Conservation (phyloP, 2,329 filamentous ascomycete genomes). For the Alternaria arbusti region DNA sequence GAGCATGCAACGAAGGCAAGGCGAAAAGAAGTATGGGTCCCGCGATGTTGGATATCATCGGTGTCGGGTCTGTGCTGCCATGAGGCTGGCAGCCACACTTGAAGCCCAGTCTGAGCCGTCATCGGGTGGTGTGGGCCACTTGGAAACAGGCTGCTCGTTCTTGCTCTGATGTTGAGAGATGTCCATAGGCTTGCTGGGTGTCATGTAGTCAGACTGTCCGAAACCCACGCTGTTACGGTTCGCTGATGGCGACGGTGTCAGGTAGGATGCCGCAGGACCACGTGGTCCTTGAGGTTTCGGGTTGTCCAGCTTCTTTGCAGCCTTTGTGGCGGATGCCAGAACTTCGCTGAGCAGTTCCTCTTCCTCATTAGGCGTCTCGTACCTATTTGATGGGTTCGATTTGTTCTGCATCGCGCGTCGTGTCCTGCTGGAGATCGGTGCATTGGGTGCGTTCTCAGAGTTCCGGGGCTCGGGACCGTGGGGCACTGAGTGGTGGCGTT, state of each 20-base stretch:
- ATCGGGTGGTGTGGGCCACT: constrained; percentile 95
- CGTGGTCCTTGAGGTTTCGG: constrained; percentile 59
- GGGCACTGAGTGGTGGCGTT: constrained; percentile 57
- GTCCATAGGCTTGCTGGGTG: constrained; percentile 74
- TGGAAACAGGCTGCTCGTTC: constrained; percentile 61
- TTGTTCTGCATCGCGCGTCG: constrained; percentile 75
- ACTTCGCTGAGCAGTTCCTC: constrained; percentile 94
- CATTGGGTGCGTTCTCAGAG: constrained; percentile 60
- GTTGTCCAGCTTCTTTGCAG: constrained; percentile 71
- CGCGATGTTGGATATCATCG: constrained; percentile 31
- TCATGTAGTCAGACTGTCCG: constrained; percentile 65
- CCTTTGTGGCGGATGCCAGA: constrained; percentile 76
- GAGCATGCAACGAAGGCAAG: constrained; percentile 35
- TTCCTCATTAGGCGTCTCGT: constrained; percentile 95
- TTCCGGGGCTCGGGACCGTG: constrained; percentile 58
- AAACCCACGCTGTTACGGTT: constrained; percentile 80
- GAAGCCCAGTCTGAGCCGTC: constrained; percentile 85
- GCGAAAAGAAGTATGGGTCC: constrained; percentile 20
- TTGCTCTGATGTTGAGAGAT: constrained; percentile 57
- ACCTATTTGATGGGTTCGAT: constrained; percentile 76
- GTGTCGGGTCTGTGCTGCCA: constrained; percentile 47
- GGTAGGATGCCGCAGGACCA: constrained; percentile 65
- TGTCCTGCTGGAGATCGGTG: constrained; percentile 79
- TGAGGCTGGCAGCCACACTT: constrained; percentile 76
- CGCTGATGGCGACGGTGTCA: constrained; percentile 80